phyloP scores from a whole-genome alignment of 2,329 filamentous ascomycete species.

The Penicillium sp. region DNA sequence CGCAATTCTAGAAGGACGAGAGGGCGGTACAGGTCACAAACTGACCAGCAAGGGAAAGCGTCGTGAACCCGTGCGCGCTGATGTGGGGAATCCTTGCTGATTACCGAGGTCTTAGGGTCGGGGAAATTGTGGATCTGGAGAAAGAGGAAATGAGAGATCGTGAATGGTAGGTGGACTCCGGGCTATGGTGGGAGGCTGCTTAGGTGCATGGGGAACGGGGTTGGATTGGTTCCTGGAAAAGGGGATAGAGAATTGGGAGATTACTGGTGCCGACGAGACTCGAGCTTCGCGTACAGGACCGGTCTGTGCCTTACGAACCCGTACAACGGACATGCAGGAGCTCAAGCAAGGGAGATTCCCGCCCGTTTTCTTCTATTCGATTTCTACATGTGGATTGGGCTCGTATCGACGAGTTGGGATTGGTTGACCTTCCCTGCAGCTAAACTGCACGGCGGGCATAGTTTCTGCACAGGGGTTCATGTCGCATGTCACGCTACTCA shows the following conservation, averaged over 20 bases:
- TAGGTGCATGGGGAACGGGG: neutral
- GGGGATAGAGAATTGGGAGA: neutral
- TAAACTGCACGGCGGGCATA: neutral
- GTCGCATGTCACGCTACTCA: neutral
- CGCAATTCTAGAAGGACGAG: neutral
- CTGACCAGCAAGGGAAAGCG: neutral
- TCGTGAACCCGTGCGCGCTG: constrained; percentile 2
- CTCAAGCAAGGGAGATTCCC: neutral
- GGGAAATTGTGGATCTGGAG: constrained; percentile 6
- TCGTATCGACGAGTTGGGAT: neutral
- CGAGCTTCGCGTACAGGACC: neutral
- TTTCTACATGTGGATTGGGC: neutral
- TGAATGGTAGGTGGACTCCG: constrained; percentile 1
- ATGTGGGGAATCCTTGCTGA: constrained; percentile 6
- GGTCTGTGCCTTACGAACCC: neutral
- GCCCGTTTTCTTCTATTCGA: neutral
- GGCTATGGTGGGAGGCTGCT: neutral
- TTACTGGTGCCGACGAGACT: neutral
- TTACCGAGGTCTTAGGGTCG: constrained; percentile 3
- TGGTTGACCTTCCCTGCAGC: neutral
- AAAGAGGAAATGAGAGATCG: neutral
- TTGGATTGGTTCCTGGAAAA: neutral
- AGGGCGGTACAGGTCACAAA: neutral
- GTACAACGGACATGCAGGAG: neutral
- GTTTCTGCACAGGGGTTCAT: neutral